These are phyloP conservation scores for Amaranthus palmeri DNA, from an alignment of 148 eudicot genomes.

Conservation along the genomic window DNA sequence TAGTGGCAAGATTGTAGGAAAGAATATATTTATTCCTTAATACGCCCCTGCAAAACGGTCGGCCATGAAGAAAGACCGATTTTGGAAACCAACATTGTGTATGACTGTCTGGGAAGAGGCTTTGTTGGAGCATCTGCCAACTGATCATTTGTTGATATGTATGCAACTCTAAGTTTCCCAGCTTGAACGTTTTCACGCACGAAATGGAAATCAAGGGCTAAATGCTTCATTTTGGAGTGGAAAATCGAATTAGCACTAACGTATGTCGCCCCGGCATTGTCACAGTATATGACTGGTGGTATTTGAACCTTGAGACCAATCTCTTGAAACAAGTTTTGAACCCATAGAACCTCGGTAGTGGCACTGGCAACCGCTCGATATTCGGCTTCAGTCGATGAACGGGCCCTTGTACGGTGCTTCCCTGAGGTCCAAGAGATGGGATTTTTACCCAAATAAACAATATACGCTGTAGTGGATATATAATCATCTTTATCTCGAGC, in stretches of 20 bases:
- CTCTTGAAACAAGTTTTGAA: background rate
- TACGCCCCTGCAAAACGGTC: too few species aligned
- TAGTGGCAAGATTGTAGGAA: too few species aligned
- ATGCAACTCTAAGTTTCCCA: background rate
- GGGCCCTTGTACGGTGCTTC: background rate
- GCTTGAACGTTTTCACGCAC: background rate
- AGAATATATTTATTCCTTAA: too few species aligned
- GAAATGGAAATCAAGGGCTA: background rate
- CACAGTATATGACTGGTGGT: background rate
- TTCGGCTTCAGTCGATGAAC: too few species aligned
- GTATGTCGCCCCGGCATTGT: background rate
- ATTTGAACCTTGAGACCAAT: background rate
- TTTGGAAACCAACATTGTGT: background rate
- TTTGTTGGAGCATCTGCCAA: background rate
- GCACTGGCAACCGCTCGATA: background rate
- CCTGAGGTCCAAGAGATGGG: background rate
- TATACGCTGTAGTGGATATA: background rate
- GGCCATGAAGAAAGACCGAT: too few species aligned
- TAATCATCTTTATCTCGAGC: background rate
- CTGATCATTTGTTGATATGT: background rate
- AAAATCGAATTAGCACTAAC: background rate
- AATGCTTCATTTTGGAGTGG: too few species aligned
- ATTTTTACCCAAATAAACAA: background rate
- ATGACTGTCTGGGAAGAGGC: background rate
- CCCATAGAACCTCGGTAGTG: background rate